Percentiles rank a stretch among this genome's conserved stretches.
These are phyloP conservation scores for Podosphaera fusca DNA, from an alignment of 2,329 filamentous ascomycete species.

Conservation along the genomic window DNA sequence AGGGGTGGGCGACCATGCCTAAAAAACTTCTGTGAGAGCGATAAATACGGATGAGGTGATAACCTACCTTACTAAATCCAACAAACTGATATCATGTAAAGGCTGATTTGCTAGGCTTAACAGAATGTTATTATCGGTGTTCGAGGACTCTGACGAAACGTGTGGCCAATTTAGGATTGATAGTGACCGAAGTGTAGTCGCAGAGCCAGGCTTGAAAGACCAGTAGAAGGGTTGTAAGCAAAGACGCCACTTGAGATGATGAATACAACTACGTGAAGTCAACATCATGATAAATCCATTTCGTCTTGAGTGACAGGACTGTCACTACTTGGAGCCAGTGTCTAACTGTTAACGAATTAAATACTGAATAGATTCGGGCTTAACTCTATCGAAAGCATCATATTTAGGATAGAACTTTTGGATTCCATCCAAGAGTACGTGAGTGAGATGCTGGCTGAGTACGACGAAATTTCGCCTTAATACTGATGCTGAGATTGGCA, in stretches of 20 bases:
- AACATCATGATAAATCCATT: neutral
- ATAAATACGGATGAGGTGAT: neutral
- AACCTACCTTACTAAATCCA: constrained; percentile 62
- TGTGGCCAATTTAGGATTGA: constrained; percentile 9
- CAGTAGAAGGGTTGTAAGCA: neutral
- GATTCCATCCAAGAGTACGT: too few relatives aligned
- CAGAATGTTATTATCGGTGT: constrained; percentile 46
- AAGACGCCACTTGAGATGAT: neutral
- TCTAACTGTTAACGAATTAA: too few relatives aligned
- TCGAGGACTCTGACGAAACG: too few relatives aligned
- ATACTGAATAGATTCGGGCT: too few relatives aligned
- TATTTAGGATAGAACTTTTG: too few relatives aligned
- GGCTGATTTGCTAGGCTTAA: constrained; percentile 53
- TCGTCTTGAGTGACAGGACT: too few relatives aligned
- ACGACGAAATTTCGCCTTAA: too few relatives aligned
- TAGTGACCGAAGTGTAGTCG: constrained; percentile 18
- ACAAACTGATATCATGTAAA: constrained; percentile 61
- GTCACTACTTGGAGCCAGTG: too few relatives aligned
- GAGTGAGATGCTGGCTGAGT: too few relatives aligned
- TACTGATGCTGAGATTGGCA: too few relatives aligned
- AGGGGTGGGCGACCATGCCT: constrained; percentile 66
- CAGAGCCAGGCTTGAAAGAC: neutral
- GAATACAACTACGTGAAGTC: neutral
- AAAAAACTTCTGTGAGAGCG: constrained; percentile 2
- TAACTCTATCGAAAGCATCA: too few relatives aligned